Base-by-base conservation (phyloP, 768 basidiomycete species). In the Roridomyces roridus region DNA sequence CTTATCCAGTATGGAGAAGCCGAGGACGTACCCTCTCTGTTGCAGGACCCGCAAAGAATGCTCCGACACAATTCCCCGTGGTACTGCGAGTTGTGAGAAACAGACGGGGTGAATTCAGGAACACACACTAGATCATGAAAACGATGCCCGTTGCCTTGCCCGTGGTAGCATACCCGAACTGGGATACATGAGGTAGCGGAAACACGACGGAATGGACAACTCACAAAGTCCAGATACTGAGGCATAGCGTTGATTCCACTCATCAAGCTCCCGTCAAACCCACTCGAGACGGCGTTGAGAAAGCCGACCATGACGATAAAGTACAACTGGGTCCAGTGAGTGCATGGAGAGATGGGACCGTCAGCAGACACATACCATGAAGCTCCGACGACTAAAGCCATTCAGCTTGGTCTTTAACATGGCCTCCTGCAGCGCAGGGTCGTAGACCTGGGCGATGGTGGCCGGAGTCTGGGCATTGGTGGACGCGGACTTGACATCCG, bases 11-110 rank as follows among this genome's bases (percentile, higher is more conserved):
- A 45, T 29, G 5, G 6, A 4, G 17, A 36, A 28, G 21, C 29
- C n/a, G 28, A 20, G n/a, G 14, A 62, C 62, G 25, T 28, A 59
- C 65, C 15, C 52, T 23, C 23, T 68, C 67, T 18, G 64, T 62
- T 2, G 60, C 57, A 21, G 67, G 67, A 6, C 67, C 67, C 18
- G 67, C 67, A 26, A 66, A 46, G 11, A 68, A 49, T 26, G 66
- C 63, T 36, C 67, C 67, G n/a, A 57, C 66, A 28, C 66, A 67
- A 23, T 68, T 68, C 24, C 67, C 67, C 17, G 63, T 55, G 34
- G 65, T 57, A 39, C 65, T 66, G 45, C 7, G n/a, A 8, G 8
- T 35, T 11, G 15, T 49, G 18, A 57, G 45, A 24, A 10, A 5
- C 9, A 28, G 8, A 7, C 9, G 17, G 20, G 18, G 18, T 15